Base-by-base conservation (phyloP, 805 yeast species). In the Candida ponderosae region DNA sequence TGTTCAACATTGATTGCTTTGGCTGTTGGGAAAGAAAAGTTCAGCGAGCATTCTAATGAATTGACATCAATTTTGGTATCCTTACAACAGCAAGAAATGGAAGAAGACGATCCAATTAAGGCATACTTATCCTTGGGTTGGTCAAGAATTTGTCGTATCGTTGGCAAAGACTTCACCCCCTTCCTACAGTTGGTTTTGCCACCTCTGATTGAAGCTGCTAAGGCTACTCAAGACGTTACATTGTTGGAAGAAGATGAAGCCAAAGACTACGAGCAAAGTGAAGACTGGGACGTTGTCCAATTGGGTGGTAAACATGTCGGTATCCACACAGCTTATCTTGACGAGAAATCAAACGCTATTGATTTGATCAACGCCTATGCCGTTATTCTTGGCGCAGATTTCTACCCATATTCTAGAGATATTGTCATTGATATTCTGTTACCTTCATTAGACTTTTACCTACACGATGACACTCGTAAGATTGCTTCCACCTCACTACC, bases 201-300 rank as follows among this genome's bases (percentile, higher is more conserved):
- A 20, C 89, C 96, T n/a, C 66, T 93, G 40, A 60, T 93, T 38
- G 73, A 69, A 37, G 81, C 89, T 28, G 98, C 97, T 7, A 86
- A 79, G 54, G 89, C 93, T 11, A 74, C 87, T 17, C 96, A 90
- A 51, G 96, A 88, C 56, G 79, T 90, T 40, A 81, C 90, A 30
- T 65, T 93, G 33, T 74, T 93, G 37, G 97, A 90, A 49, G 81
- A 76, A 41, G 96, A 89, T 46, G 89, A 81, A 41, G 95, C 94
- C 39, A 93, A 84, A 34, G 85, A 84, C 46, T 76, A 76, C 45
- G 82, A 79, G 48, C 80, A 78, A 52, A 84, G 86, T 50, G 94
- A 88, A 37, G 96, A 88, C 43, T 93, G 96, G 93, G 97, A 93
- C 53, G 93, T 93, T 33, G 79, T 93, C 38, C 87, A 87, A 48